Percentiles rank a stretch among this genome's conserved stretches.
Conservation (phyloP, 306 rosid species). For the Prinsepia uniflora region DNA sequence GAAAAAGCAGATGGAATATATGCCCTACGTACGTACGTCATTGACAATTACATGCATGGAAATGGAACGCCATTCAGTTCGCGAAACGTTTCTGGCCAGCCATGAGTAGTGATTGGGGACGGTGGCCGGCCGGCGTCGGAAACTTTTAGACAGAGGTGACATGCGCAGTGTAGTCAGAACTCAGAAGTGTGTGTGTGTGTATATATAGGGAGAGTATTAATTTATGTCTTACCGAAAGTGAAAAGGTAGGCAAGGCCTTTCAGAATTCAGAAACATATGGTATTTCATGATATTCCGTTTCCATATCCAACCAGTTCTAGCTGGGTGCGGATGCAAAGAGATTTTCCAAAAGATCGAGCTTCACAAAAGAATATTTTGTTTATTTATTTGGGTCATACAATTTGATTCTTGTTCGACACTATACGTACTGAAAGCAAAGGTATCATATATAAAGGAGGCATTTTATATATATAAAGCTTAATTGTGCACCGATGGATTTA, state of each 20-base stretch:
- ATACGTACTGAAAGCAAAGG: no score
- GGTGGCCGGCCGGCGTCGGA: neutral
- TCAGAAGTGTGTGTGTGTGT: neutral
- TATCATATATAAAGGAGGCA: no score
- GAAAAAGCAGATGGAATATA: neutral
- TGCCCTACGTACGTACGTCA: neutral
- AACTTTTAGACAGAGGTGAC: neutral
- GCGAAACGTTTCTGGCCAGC: neutral
- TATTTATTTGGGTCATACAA: no score
- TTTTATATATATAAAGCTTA: no score
- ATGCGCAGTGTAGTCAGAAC: neutral
- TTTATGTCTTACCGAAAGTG: conserved; percentile 1
- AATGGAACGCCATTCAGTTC: neutral
- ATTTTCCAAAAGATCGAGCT: no score
- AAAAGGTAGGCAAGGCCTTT: neutral
- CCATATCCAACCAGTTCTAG: no score
- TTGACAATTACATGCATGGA: conserved; percentile 6
- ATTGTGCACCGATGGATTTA: no score
- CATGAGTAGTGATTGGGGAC: neutral
- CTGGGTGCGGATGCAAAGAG: no score
- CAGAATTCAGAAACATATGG: no score
- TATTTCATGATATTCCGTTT: no score
- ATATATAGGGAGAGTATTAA: neutral
- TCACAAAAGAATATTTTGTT: no score
- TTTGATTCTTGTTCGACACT: no score